phyloP scores from a whole-genome alignment of 108 stramenopile genomes.

The Nitzschia putrida region DNA sequence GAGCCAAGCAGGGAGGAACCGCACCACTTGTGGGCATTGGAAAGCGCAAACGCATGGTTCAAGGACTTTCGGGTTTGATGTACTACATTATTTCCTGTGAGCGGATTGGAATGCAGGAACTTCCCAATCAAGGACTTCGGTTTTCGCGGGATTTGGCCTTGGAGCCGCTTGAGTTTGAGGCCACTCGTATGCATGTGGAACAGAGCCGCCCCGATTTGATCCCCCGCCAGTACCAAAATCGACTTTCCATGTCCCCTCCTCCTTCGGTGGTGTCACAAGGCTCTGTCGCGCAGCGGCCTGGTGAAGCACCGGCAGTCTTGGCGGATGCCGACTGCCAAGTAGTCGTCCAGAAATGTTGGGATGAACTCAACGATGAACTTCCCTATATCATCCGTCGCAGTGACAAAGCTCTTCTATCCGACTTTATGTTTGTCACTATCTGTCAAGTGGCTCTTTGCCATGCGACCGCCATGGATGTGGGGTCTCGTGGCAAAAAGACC shows the following conservation, averaged over 20 bases:
- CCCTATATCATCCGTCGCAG: constrained; percentile 8
- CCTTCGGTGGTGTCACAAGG: background rate
- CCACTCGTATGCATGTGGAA: constrained; percentile 30
- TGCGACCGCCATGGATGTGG: constrained; percentile 41
- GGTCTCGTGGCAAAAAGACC: constrained; percentile 49
- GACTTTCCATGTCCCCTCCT: background rate
- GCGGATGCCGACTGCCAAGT: background rate
- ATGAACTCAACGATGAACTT: constrained; percentile 25
- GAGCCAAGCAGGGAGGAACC: background rate
- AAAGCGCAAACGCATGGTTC: constrained; percentile 20
- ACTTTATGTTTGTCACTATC: constrained; percentile 52
- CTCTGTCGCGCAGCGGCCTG: background rate
- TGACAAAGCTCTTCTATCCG: constrained; percentile 32
- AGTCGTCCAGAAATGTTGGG: constrained; percentile 35
- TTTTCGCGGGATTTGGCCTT: constrained; percentile 49
- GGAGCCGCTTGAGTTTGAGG: constrained; percentile 46
- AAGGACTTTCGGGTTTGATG: constrained; percentile 26
- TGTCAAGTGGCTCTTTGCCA: constrained; percentile 56
- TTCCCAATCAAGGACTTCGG: constrained; percentile 35
- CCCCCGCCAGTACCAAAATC: constrained; percentile 10
- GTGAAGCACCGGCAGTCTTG: background rate
- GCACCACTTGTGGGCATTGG: constrained; percentile 7
- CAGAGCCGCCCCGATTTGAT: constrained; percentile 12
- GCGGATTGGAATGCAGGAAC: constrained; percentile 50
- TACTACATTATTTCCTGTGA: constrained; percentile 48